phyloP scores from a whole-genome alignment of 148 eudicot genomes.

The Fallopia convolvulus region DNA sequence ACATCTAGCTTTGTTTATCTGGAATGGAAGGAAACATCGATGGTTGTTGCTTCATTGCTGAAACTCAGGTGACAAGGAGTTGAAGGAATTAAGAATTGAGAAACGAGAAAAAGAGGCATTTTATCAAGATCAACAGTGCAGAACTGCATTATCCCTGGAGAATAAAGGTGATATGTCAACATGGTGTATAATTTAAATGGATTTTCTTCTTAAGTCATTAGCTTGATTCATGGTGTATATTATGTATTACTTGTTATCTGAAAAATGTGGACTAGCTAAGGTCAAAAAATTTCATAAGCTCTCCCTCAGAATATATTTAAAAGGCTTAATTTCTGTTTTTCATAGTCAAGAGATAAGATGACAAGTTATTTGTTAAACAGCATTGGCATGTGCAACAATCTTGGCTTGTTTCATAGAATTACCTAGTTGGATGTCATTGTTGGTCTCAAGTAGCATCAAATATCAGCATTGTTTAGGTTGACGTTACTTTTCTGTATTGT shows the following conservation, averaged over 20 bases:
- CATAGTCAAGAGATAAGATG: not conserved
- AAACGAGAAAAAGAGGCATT: constrained; percentile 48
- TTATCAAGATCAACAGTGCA: constrained; percentile 40
- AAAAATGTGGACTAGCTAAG: not conserved
- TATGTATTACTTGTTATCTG: not conserved
- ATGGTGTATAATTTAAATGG: not conserved
- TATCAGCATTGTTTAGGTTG: not conserved
- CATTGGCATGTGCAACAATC: not conserved
- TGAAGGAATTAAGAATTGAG: constrained; percentile 46
- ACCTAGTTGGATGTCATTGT: not conserved
- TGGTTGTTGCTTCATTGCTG: constrained; percentile 2
- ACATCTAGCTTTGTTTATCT: not conserved
- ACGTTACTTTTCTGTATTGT: not conserved
- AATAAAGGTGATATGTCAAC: constrained; percentile 56
- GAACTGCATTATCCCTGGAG: constrained; percentile 32
- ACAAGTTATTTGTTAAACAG: not conserved
- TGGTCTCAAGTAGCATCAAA: not conserved
- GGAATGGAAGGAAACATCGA: not conserved
- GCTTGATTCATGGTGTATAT: not conserved
- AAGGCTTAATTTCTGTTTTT: not conserved
- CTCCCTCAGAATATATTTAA: not conserved
- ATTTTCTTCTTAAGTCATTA: not conserved
- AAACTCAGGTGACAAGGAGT: constrained; percentile 51
- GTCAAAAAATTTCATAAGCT: not conserved
- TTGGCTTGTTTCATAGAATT: not conserved